Percentiles rank a stretch among this genome's conserved stretches.
phyloP scores from a whole-genome alignment of 306 rosid genomes.

The Cicer arietinum region DNA sequence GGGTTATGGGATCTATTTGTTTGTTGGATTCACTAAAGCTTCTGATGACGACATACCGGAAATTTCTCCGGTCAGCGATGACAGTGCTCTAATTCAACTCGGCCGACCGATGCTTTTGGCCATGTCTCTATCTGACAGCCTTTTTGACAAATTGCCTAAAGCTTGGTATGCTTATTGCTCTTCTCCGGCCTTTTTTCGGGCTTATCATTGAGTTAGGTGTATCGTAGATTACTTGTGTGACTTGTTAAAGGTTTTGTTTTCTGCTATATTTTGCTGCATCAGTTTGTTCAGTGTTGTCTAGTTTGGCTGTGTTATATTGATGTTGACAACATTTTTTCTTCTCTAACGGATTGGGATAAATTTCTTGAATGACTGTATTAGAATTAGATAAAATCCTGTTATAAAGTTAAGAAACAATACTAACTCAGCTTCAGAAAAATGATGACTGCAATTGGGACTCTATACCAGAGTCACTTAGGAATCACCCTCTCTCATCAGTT shows the following conservation, averaged over 20 bases:
- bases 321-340: neutral
- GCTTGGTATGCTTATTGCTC: constrained; percentile 72
- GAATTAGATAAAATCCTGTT: constrained; percentile 8
- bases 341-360: neutral
- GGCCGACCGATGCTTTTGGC: constrained; percentile 86
- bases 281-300: constrained; percentile 13
- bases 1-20: constrained; percentile 91
- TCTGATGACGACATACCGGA: constrained; percentile 41
- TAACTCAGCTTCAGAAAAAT: neutral
- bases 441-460: neutral
- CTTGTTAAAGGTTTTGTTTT: neutral
- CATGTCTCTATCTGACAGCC: constrained; percentile 56
- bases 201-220: constrained; percentile 18
- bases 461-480: constrained; percentile 1
- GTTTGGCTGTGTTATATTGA: constrained; percentile 26
- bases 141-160: constrained; percentile 68
- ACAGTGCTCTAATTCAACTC: constrained; percentile 59
- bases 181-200: constrained; percentile 18
- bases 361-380: constrained; percentile 9
- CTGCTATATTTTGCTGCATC: constrained; percentile 4
- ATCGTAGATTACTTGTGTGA: neutral
- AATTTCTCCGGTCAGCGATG: constrained; percentile 49
- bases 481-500: constrained; percentile 5
- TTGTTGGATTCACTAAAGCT: constrained; percentile 60
- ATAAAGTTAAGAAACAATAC: neutral